These are phyloP conservation scores for Lentinula detonsa DNA, from an alignment of 768 basidiomycete genomes.

Conservation along the genomic window DNA sequence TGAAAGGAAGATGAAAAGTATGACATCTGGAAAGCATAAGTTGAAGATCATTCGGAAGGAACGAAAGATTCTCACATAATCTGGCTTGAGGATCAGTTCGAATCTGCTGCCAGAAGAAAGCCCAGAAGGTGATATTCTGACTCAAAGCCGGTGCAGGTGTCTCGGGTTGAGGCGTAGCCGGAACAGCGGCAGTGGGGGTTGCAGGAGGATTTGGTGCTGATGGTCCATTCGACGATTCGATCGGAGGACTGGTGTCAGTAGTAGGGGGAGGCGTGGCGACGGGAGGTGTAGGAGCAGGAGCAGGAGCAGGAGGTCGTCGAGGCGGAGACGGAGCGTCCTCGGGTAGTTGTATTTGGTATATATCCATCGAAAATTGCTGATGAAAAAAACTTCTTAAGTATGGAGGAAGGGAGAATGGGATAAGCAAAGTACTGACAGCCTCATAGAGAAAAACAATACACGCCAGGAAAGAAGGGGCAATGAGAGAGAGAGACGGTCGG, in stretches of 20 bases:
- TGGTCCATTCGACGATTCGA: background rate
- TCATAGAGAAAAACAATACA: conserved; percentile 78
- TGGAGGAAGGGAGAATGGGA: background rate
- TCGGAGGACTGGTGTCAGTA: conserved; percentile 1
- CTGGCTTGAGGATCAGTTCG: conserved; percentile 67
- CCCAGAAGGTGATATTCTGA: conserved; percentile 25
- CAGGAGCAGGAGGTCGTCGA: conserved; percentile 20
- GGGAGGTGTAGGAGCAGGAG: conserved; percentile 13
- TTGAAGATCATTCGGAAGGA: background rate
- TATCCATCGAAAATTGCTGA: conserved; percentile 82
- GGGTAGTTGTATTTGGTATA: conserved; percentile 79
- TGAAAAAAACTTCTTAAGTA: background rate
- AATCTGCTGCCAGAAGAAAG: conserved; percentile 52
- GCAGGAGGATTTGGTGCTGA: background rate
- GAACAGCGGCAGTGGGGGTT: conserved; percentile 1
- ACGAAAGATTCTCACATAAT: conserved; percentile 44
- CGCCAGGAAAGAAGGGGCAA: conserved; percentile 81
- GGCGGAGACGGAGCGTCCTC: conserved; percentile 40
- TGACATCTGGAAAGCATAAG: conserved; percentile 43
- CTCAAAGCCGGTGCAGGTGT: conserved; percentile 7
- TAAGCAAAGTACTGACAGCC: conserved; percentile 46
- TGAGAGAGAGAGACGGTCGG: conserved; percentile 69
- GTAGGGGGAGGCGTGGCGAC: conserved; percentile 11
- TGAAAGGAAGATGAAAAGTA: conserved; percentile 62
- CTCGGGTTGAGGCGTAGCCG: background rate